A percentile compares a stretch with the other conserved stretches of the same genome.
Conservation (phyloP, 345 rosid species). For the Stellera chamaejasme region DNA sequence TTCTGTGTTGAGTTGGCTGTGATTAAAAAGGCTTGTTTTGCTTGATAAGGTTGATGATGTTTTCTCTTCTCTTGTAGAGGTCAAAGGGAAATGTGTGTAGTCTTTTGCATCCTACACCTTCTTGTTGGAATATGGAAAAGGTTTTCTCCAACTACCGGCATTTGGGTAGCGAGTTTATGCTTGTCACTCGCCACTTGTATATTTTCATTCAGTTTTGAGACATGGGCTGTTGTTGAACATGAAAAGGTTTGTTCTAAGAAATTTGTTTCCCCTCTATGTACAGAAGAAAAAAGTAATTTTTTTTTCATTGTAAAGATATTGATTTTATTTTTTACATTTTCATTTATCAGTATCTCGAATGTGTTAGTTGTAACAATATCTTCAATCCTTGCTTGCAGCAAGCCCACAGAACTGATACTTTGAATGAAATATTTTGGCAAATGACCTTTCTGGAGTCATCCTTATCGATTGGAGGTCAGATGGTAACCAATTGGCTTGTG, state of each 20-base stretch:
- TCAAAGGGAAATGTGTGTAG: slow-evolving; percentile 60
- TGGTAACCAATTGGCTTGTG: slow-evolving; percentile 62
- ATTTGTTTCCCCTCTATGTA: background rate
- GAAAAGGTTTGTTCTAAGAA: slow-evolving; percentile 52
- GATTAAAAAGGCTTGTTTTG: background rate
- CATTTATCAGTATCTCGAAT: no score
- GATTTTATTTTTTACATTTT: no score
- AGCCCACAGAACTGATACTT: slow-evolving; percentile 66
- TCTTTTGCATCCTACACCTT: slow-evolving; percentile 65
- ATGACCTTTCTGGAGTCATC: slow-evolving; percentile 83
- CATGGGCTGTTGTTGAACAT: slow-evolving; percentile 76
- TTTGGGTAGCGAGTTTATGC: slow-evolving; percentile 51
- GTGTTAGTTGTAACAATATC: no score
- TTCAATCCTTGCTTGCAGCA: slow-evolving; percentile 40
- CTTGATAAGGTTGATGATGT: slow-evolving; percentile 2
- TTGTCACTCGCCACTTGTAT: slow-evolving; percentile 63
- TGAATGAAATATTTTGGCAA: slow-evolving; percentile 84
- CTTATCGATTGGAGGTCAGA: slow-evolving; percentile 67
- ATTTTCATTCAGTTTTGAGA: slow-evolving; percentile 73
- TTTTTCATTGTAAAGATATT: no score
- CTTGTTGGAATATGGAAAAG: slow-evolving; percentile 71
- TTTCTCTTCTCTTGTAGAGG: slow-evolving; percentile 37
- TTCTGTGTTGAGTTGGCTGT: background rate
- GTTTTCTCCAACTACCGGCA: slow-evolving; percentile 39
- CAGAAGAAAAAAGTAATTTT: no score